A percentile compares a stretch with the other conserved stretches of the same genome.
phyloP scores from a whole-genome alignment of 176 grass and related monocot species.

The Dactylis glomerata region DNA sequence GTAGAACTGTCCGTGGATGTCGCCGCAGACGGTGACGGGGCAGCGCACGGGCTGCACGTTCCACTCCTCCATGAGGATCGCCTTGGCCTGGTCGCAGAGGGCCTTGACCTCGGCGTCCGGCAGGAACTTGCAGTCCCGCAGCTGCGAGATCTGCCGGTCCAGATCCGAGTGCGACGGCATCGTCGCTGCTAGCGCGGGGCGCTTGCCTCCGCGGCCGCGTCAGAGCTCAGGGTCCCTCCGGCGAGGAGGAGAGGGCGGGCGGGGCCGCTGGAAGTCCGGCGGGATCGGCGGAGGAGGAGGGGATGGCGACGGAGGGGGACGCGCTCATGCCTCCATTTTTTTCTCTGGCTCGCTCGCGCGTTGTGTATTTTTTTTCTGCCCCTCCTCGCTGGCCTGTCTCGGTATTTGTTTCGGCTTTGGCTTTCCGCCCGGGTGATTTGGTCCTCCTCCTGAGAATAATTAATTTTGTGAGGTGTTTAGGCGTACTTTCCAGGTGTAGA shows the following conservation, averaged over 20 bases:
- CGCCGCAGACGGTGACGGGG: conserved; percentile 70
- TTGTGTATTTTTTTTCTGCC: background rate
- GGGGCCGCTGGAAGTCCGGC: background rate
- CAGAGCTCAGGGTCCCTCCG: background rate
- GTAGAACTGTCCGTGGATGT: conserved; percentile 79
- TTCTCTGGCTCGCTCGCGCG: background rate
- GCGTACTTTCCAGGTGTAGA: conserved; percentile 44
- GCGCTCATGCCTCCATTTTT: conserved; percentile 42
- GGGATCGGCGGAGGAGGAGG: conserved; percentile 27
- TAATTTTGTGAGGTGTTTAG: conserved; percentile 34
- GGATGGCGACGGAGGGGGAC: background rate
- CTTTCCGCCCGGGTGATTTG: conserved; percentile 36
- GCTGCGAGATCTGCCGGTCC: conserved; percentile 73
- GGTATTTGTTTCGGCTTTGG: conserved; percentile 49
- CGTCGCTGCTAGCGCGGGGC: conserved; percentile 31
- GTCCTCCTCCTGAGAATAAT: conserved; percentile 24
- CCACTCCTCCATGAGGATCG: conserved; percentile 76
- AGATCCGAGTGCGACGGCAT: conserved; percentile 76
- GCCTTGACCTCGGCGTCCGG: conserved; percentile 54
- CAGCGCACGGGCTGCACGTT: conserved; percentile 76
- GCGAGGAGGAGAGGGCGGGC: background rate
- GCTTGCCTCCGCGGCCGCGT: background rate
- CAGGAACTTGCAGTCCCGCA: conserved; percentile 64
- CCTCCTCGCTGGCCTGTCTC: conserved; percentile 10
- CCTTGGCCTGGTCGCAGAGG: conserved; percentile 71